Percentiles rank a stretch among this genome's conserved stretches.
phyloP scores from a whole-genome alignment of 176 grass and related monocot genomes.

The Dactylis glomerata region DNA sequence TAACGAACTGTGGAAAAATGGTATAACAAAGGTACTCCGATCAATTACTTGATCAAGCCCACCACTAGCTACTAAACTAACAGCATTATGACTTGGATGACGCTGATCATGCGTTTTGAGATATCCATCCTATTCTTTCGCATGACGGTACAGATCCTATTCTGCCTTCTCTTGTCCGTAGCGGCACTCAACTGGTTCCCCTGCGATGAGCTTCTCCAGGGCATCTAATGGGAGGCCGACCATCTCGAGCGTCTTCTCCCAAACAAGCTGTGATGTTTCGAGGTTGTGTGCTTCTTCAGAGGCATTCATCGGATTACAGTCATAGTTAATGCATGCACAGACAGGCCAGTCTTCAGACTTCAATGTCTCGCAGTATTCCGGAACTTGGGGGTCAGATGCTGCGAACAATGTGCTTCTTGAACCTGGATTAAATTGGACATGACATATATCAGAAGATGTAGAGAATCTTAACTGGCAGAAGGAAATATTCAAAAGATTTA shows the following conservation, averaged over 20 bases:
- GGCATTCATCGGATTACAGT: slow-evolving; percentile 85
- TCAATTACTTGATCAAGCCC: background rate
- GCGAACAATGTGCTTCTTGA: slow-evolving; percentile 87
- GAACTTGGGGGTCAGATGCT: slow-evolving; percentile 79
- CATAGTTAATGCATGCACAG: slow-evolving; percentile 77
- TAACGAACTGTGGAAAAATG: too few species aligned
- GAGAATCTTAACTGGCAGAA: background rate
- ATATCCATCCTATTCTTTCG: background rate
- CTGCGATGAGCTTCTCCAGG: slow-evolving; percentile 71
- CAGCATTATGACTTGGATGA: background rate
- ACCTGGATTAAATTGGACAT: slow-evolving; percentile 44
- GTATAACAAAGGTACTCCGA: background rate
- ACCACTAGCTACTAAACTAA: slow-evolving; percentile 18
- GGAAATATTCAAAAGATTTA: background rate
- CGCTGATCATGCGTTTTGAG: background rate
- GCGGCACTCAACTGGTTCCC: slow-evolving; percentile 57
- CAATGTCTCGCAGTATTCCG: slow-evolving; percentile 71
- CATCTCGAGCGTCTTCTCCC: slow-evolving; percentile 88
- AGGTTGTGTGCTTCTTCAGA: slow-evolving; percentile 93
- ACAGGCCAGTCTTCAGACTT: slow-evolving; percentile 96
- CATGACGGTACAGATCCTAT: slow-evolving; percentile 33
- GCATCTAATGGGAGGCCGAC: slow-evolving; percentile 70
- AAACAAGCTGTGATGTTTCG: slow-evolving; percentile 58
- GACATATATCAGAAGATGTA: background rate
- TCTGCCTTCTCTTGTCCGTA: slow-evolving; percentile 44